Conservation (phyloP, 768 basidiomycete species). For the Dentipellis fragilis region DNA sequence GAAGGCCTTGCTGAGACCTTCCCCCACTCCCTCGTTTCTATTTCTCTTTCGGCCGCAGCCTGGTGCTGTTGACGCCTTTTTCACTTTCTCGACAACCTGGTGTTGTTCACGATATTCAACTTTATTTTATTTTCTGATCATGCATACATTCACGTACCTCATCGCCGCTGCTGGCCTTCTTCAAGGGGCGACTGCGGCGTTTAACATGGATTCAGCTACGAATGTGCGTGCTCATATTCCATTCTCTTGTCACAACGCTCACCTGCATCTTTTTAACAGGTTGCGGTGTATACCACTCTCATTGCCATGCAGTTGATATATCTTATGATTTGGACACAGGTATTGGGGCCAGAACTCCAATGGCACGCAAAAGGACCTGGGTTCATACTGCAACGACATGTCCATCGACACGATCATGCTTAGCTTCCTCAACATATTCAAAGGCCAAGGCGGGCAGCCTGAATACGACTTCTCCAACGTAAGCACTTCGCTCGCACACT, state of each 20-base stretch:
- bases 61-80: too few relatives aligned
- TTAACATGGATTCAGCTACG: background rate
- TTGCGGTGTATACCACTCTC: background rate
- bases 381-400: background rate
- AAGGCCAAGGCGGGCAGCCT: conserved; percentile 34
- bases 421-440: background rate
- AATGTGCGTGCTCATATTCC: background rate
- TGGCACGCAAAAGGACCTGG: background rate
- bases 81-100: too few relatives aligned
- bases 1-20: too few relatives aligned
- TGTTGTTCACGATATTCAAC: too few relatives aligned
- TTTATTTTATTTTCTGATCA: too few relatives aligned
- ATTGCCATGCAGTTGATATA: background rate
- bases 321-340: background rate
- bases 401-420: background rate
- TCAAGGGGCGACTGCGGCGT: background rate
- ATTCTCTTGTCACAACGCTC: background rate
- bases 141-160: too few relatives aligned
- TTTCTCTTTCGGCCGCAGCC: too few relatives aligned
- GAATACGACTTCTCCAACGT: conserved; percentile 55
- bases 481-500: background rate
- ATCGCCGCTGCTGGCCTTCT: too few relatives aligned
- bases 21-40: too few relatives aligned
- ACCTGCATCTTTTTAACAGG: background rate
- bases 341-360: background rate